Base-by-base conservation (phyloP, 2,329 filamentous ascomycete species). In the Arthroderma sp. region DNA sequence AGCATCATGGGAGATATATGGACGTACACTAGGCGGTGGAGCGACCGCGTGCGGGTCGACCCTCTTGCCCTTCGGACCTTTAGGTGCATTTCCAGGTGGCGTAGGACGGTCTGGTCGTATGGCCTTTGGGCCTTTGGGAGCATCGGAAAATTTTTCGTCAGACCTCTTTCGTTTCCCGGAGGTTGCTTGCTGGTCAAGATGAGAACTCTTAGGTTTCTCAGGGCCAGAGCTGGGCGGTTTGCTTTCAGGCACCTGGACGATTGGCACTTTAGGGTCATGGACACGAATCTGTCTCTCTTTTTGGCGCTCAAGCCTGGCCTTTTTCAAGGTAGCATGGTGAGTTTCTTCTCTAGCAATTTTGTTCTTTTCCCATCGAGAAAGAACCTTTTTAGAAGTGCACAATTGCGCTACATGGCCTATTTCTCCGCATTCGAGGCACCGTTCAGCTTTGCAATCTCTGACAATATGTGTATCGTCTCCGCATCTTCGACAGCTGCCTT, bases 251-350 rank as follows among this genome's bases (percentile, higher is more conserved):
- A 60, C 55, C 40, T 62, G 59, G 41, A 67, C 56, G 10, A 54
- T 46, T 4, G 69, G 69, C 9, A 71, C 62, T 43, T 64, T 64
- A 4, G 62, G 65, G 49, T 66, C 63, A 52, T 71, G 67, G 5
- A 61, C 62, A 32, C 64, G 66, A 37, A 68, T 56, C 41, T 71
- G 66, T 40, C 56, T 62, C 38, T 61, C 55, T 15, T 61, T 62
- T 45, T 64, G 63, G 36, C 58, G 59, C 42, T 69, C 64, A 1
- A 57, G 45, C 36, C 56, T 60, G 29, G 57, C 55, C 38, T 64
- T 62, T 40, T 63, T 56, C 9, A 54, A 43, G 7, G 54, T 52
- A 11, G 56, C 53, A 49, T 62, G 63, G 3, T 57, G 53, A 15
- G 52, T 46, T 49, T 71, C 69, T 42, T 66, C 59, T 39, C 55